A percentile compares a stretch with the other conserved stretches of the same genome.
These are phyloP conservation scores for Lepraria neglecta DNA, from an alignment of 495 filamentous ascomycete species.

Conservation along the genomic window DNA sequence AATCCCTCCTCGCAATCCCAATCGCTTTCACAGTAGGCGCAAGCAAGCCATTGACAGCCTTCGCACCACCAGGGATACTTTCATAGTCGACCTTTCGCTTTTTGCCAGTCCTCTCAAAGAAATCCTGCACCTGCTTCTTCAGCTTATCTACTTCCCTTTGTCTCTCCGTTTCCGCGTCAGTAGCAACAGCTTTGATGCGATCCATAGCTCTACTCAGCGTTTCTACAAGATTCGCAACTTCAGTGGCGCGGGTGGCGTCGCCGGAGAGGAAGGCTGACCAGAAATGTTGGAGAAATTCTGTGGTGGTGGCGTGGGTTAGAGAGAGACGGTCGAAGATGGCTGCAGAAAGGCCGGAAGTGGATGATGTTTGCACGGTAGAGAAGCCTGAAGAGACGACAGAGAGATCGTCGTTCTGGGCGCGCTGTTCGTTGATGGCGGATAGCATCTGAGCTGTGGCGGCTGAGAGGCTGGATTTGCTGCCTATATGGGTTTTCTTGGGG, in stretches of 20 bases:
- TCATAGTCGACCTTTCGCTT: slow-evolving; percentile 60
- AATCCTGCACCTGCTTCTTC: slow-evolving; percentile 60
- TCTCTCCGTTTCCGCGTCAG: slow-evolving; percentile 69
- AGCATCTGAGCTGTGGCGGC: slow-evolving; percentile 40
- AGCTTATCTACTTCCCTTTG: slow-evolving; percentile 50
- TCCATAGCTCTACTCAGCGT: slow-evolving; percentile 66
- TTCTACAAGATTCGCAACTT: slow-evolving; percentile 69
- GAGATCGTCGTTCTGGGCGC: slow-evolving; percentile 46
- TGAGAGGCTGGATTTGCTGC: slow-evolving; percentile 49
- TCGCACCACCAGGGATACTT: slow-evolving; percentile 62
- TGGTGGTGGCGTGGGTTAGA: slow-evolving; percentile 84
- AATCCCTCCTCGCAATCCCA: slow-evolving; percentile 56
- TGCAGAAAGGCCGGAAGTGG: slow-evolving; percentile 55
- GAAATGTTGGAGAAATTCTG: slow-evolving; percentile 94
- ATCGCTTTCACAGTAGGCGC: slow-evolving; percentile 63
- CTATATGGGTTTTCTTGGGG: slow-evolving; percentile 48
- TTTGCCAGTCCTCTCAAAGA: slow-evolving; percentile 61
- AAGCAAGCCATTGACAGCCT: slow-evolving; percentile 68
- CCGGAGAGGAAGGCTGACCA: slow-evolving; percentile 85
- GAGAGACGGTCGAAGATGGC: slow-evolving; percentile 64
- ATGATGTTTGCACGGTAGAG: slow-evolving; percentile 35
- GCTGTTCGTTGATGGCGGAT: slow-evolving; percentile 47
- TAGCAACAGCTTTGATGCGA: slow-evolving; percentile 75
- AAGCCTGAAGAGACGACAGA: slow-evolving; percentile 22
- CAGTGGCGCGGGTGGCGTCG: slow-evolving; percentile 65